phyloP scores from a whole-genome alignment of 1,284 basidiomycete species.

The Ustilago hordei region DNA sequence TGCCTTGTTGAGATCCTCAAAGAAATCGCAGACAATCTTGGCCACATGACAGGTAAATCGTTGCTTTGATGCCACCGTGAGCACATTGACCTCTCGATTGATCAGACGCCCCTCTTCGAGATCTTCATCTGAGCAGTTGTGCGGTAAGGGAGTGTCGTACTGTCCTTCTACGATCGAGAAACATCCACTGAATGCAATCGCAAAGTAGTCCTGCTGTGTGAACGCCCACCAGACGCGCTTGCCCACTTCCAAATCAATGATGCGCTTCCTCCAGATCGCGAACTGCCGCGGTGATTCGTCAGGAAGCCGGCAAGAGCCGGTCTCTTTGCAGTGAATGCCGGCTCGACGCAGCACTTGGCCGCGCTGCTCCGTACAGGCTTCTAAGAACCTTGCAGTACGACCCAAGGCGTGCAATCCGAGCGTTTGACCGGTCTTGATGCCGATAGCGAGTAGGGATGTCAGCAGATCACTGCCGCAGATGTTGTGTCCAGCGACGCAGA shows the following conservation, averaged over 20 bases:
- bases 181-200: slow-evolving; percentile 52
- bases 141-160: slow-evolving; percentile 54
- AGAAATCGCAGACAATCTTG: slow-evolving; percentile 55
- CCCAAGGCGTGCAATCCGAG: slow-evolving; percentile 50
- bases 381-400: slow-evolving; percentile 33
- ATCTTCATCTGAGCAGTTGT: slow-evolving; percentile 52
- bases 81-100: slow-evolving; percentile 46
- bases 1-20: slow-evolving; percentile 47
- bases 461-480: slow-evolving; percentile 54
- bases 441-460: slow-evolving; percentile 50
- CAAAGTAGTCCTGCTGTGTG: slow-evolving; percentile 56
- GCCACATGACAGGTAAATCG: slow-evolving; percentile 52
- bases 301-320: slow-evolving; percentile 32
- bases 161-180: slow-evolving; percentile 51
- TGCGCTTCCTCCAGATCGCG: slow-evolving; percentile 46
- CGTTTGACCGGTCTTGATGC: slow-evolving; percentile 55
- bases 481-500: slow-evolving; percentile 56
- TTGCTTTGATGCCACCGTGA: slow-evolving; percentile 52
- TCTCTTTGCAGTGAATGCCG: slow-evolving; percentile 23
- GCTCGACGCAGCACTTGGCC: slow-evolving; percentile 28
- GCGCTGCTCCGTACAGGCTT: slow-evolving; percentile 33
- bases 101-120: slow-evolving; percentile 41
- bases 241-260: slow-evolving; percentile 54
- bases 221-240: slow-evolving; percentile 59
- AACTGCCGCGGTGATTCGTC: slow-evolving; percentile 43